Percentiles rank a stretch among this genome's conserved stretches.
Conservation (phyloP, 2,329 filamentous ascomycete genomes). For the Exophiala lecanii-corni region DNA sequence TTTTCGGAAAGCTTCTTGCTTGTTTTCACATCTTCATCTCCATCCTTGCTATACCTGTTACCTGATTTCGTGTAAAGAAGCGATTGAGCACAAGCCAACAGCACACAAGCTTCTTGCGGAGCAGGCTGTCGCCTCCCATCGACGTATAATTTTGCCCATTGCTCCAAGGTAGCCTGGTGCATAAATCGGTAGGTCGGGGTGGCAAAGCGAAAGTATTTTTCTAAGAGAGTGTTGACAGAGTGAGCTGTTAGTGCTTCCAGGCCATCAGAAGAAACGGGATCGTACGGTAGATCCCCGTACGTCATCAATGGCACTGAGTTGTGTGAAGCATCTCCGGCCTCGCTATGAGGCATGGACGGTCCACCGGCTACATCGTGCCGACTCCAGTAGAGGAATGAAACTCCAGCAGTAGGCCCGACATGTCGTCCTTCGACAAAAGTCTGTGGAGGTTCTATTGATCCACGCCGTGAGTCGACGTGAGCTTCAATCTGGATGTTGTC, state of each 20-base stretch:
- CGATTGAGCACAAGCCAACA: conserved; percentile 30
- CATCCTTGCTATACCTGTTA: conserved; percentile 16
- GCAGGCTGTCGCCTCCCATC: conserved; percentile 28
- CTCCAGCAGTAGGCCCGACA: conserved; percentile 44
- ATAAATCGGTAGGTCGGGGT: conserved; percentile 52
- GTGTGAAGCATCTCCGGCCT: too few relatives aligned
- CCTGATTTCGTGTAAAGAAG: conserved; percentile 19
- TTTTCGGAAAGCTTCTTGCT: conserved; percentile 6
- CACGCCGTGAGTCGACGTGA: conserved; percentile 7
- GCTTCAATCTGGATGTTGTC: conserved; percentile 1
- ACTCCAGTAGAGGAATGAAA: conserved; percentile 57
- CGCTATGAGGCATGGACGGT: too few relatives aligned
- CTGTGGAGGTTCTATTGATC: conserved; percentile 21
- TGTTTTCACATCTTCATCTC: conserved; percentile 3
- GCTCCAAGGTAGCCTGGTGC: conserved; percentile 46
- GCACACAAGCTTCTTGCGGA: conserved; percentile 32
- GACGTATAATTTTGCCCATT: conserved; percentile 38
- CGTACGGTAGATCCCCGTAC: not conserved
- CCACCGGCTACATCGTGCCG: too few relatives aligned
- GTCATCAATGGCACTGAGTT: not conserved
- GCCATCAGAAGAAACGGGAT: too few relatives aligned
- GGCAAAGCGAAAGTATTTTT: conserved; percentile 50
- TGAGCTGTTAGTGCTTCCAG: too few relatives aligned
- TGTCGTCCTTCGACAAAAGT: conserved; percentile 42
- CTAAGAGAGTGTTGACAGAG: conserved; percentile 49